Conservation (phyloP, 2,329 filamentous ascomycete genomes). For the Aureobasidium mangrovei region DNA sequence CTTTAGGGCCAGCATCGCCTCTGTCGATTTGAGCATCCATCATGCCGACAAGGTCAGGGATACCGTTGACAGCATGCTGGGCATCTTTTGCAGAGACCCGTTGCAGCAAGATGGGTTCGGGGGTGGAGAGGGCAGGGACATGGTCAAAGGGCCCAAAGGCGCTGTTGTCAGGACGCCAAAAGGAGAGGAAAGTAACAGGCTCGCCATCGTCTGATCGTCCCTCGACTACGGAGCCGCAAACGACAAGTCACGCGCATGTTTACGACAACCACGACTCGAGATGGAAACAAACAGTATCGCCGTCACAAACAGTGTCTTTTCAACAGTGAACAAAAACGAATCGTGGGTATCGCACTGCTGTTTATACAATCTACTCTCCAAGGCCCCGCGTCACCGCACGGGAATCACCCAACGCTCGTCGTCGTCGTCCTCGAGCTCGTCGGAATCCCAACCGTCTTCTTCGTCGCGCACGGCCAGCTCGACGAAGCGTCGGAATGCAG, state of each 20-base stretch:
- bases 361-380: too few relatives aligned
- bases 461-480: constrained; percentile 44
- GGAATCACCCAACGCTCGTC: constrained; percentile 15
- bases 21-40: constrained; percentile 27
- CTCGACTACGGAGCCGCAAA: too few relatives aligned
- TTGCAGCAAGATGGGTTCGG: constrained; percentile 18
- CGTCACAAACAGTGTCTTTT: too few relatives aligned
- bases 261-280: too few relatives aligned
- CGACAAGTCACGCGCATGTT: too few relatives aligned
- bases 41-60: constrained; percentile 38
- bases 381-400: neutral
- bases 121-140: neutral
- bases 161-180: neutral
- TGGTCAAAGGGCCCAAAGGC: neutral
- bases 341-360: too few relatives aligned
- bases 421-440: constrained; percentile 41
- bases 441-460: constrained; percentile 52
- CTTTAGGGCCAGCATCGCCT: constrained; percentile 34
- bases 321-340: too few relatives aligned
- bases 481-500: constrained; percentile 42
- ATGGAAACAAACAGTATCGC: too few relatives aligned
- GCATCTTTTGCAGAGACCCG: constrained; percentile 39
- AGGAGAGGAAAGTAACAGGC: neutral
- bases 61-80: constrained; percentile 39
- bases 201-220: too few relatives aligned